phyloP scores from a whole-genome alignment of 768 basidiomycete genomes.

The Lentinula detonsa region DNA sequence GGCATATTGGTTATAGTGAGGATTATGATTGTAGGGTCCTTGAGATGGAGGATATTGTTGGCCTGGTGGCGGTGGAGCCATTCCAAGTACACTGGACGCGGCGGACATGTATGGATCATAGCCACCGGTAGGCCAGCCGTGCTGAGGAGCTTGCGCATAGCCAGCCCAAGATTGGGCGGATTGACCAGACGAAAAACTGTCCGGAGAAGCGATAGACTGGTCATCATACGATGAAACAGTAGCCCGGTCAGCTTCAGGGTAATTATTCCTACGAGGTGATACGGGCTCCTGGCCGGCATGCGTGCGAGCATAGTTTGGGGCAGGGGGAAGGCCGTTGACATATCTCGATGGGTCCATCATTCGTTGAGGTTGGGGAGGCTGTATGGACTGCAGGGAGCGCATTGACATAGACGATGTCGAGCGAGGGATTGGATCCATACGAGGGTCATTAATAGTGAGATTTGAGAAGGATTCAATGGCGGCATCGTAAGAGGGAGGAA shows the following conservation, averaged over 20 bases:
- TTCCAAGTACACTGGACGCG: constrained; percentile 76
- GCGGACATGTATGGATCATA: constrained; percentile 65
- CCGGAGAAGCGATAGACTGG: constrained; percentile 16
- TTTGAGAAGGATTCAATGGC: constrained; percentile 47
- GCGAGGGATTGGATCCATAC: constrained; percentile 44
- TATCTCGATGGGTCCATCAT: constrained; percentile 29
- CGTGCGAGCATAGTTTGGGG: constrained; percentile 14
- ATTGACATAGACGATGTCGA: constrained; percentile 55
- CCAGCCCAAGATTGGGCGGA: constrained; percentile 2
- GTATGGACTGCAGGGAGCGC: constrained; percentile 23
- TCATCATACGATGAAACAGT: constrained; percentile 35
- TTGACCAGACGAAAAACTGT: constrained; percentile 10
- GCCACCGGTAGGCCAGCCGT: constrained; percentile 25
- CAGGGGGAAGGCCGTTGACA: constrained; percentile 34
- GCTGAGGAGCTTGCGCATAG: constrained; percentile 12
- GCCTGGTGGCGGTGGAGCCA: constrained; percentile 48
- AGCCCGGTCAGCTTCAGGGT: constrained; percentile 27
- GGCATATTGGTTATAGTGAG: constrained; percentile 10
- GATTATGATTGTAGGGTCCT: constrained; percentile 21
- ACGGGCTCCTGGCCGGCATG: not conserved
- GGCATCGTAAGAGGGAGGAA: constrained; percentile 36
- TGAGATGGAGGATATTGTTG: constrained; percentile 14
- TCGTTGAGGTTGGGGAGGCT: constrained; percentile 15
- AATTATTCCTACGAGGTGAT: constrained; percentile 15
- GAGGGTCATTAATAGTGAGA: constrained; percentile 44